Conservation (phyloP, 1,284 basidiomycete genomes). For the Abortiporus biennis region DNA sequence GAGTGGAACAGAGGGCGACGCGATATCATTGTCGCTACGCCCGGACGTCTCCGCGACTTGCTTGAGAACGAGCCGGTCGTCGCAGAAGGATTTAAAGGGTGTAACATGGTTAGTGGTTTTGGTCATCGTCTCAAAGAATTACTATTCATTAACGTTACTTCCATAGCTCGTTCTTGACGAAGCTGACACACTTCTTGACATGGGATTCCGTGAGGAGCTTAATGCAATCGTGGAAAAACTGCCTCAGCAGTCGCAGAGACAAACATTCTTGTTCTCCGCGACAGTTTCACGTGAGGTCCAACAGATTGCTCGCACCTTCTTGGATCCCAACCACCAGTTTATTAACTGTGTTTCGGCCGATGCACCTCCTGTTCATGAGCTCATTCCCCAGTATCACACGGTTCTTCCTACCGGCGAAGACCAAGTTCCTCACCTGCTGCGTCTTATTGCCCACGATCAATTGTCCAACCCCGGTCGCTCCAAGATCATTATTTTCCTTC, state of each 20-base stretch:
- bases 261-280: constrained; percentile 96
- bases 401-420: constrained; percentile 61
- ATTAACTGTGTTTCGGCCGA: constrained; percentile 57
- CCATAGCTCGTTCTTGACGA: constrained; percentile 85
- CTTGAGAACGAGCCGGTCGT: constrained; percentile 60
- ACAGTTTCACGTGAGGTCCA: constrained; percentile 65
- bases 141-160: constrained; percentile 10
- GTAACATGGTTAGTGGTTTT: constrained; percentile 49
- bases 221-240: constrained; percentile 68
- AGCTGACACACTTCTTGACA: constrained; percentile 92
- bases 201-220: constrained; percentile 94
- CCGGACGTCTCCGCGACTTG: constrained; percentile 84
- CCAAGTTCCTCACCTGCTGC: constrained; percentile 77
- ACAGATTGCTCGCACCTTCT: constrained; percentile 48
- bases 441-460: constrained; percentile 88
- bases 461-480: constrained; percentile 63
- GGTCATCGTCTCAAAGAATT: neutral
- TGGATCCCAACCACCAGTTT: constrained; percentile 52
- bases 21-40: constrained; percentile 92
- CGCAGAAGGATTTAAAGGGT: constrained; percentile 42
- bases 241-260: constrained; percentile 64
- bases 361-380: constrained; percentile 61
- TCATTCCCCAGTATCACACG: constrained; percentile 84
- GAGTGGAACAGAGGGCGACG: constrained; percentile 60
- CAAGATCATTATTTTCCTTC: constrained; percentile 86